Evolutionary conservation across 306 rosid species (phyloP), one percentile per base, ranked within the genome.

Genomic region (Quercus cerris): DNA sequence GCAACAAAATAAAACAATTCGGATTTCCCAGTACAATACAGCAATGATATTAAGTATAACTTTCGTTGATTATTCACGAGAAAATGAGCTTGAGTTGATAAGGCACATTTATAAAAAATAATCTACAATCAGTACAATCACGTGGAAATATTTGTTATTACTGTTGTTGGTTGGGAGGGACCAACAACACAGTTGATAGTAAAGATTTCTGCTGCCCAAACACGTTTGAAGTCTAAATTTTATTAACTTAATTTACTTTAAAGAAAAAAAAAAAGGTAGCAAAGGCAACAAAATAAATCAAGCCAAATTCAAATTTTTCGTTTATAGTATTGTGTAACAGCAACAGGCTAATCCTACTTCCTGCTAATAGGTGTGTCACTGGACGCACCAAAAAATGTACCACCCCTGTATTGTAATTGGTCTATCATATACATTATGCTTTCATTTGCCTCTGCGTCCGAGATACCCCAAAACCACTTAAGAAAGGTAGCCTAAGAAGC

Each of bases 401-500:
- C 56, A 70, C 22, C 56, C 30, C 31, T 19, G 33, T 23, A 41
- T 9, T 12, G 25, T 27, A 13, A 70, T 70, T 75, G 64, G 83
- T 68, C 70, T 78, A 67, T 49, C 67, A 81, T 71, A 61, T 67
- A 38, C 75, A 61, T n/a, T 81, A 27, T 5, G 83, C 79, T 62
- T 76, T 80, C 78, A 70, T 75, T 78, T 70, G 41, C 56, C 79
- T 18, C 0, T 18, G 76, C 9, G 75, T 27, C 5, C 22, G 76
- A 17, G 75, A 62, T 14, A 84, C 52, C 73, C 85, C 82, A 64
- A 64, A 68, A 70, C 71, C 77, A 41, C 76, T 85, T 59, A 81
- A 66, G 79, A 82, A 90, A 0, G 94, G 91, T 74, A 87, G 61
- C 75, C 79, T 56, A 66, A 91, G 94, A 84, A 81, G 84, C 66